Evolutionary conservation across 2,329 filamentous ascomycete genomes (phyloP).

Genomic region (Pezicula neosporulosa): DNA sequence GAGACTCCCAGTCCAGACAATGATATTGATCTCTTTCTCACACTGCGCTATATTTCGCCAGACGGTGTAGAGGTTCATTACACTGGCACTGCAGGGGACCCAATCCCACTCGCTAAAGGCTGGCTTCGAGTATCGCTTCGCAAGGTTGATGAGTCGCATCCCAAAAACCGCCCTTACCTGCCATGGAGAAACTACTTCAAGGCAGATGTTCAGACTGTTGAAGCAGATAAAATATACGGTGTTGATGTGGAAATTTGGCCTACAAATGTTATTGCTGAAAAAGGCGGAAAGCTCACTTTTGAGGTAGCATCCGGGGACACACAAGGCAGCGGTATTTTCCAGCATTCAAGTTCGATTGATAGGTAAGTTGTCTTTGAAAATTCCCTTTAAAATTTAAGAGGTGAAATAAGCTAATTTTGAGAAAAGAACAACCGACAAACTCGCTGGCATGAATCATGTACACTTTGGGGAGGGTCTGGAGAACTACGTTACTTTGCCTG

Average conservation of each 20-base stretch:
- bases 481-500: conserved; percentile 50
- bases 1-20: conserved; percentile 25
- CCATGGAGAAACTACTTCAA: conserved; percentile 57
- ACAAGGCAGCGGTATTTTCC: conserved; percentile 55
- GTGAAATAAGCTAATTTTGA: neutral
- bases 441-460: conserved; percentile 48
- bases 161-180: conserved; percentile 48
- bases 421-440: conserved; percentile 32
- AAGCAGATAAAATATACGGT: conserved; percentile 50
- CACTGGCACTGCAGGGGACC: conserved; percentile 63
- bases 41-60: conserved; percentile 54
- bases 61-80: conserved; percentile 56
- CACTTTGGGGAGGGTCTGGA: conserved; percentile 44
- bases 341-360: conserved; percentile 47
- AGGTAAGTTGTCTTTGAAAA: conserved; percentile 30
- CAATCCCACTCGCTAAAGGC: conserved; percentile 59
- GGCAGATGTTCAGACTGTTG: conserved; percentile 51
- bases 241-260: conserved; percentile 65
- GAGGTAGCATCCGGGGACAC: conserved; percentile 56
- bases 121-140: conserved; percentile 59
- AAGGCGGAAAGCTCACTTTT: conserved; percentile 50
- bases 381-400: neutral
- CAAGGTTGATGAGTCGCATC: conserved; percentile 47
- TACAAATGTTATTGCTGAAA: conserved; percentile 53
- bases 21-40: conserved; percentile 64